Conservation (phyloP, 2,329 filamentous ascomycete genomes). For the Colletotrichum limetticola region DNA sequence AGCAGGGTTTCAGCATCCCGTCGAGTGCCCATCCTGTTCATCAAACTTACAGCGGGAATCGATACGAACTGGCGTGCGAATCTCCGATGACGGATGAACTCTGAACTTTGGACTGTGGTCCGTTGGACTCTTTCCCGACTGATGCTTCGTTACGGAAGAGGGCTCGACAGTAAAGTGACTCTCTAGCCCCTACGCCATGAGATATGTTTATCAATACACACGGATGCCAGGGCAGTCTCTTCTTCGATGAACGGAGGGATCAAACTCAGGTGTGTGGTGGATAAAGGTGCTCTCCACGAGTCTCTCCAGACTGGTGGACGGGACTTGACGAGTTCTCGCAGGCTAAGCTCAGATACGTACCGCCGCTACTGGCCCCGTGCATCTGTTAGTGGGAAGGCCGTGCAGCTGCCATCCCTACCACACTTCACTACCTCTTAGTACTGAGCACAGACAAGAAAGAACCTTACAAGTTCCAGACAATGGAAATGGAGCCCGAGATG, state of each 20-base stretch:
- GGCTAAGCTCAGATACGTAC: slow-evolving; percentile 24
- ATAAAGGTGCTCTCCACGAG: slow-evolving; percentile 9
- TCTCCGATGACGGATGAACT: slow-evolving; percentile 16
- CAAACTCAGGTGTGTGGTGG: not conserved
- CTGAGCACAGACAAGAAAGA: not conserved
- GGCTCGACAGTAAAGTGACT: not conserved
- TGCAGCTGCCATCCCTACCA: slow-evolving; percentile 31
- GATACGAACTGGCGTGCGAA: slow-evolving; percentile 18
- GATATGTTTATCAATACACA: not conserved
- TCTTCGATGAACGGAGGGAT: not conserved
- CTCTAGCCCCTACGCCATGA: not conserved
- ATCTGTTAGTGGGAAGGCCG: slow-evolving; percentile 2
- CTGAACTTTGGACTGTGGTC: not conserved
- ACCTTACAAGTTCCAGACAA: not conserved
- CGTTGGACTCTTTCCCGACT: not conserved
- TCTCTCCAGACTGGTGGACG: not conserved
- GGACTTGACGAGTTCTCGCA: not conserved
- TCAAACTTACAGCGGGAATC: slow-evolving; percentile 6
- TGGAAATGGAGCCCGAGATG: not conserved
- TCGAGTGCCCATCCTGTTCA: slow-evolving; percentile 24
- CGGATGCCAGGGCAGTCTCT: not conserved
- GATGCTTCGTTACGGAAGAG: not conserved
- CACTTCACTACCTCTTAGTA: not conserved
- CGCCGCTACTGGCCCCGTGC: not conserved
- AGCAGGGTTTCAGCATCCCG: slow-evolving; percentile 33